Evolutionary conservation across 106 monocot species (phyloP), one percentile per base, ranked within the genome.

Genomic region (Acorus gramineus): DNA sequence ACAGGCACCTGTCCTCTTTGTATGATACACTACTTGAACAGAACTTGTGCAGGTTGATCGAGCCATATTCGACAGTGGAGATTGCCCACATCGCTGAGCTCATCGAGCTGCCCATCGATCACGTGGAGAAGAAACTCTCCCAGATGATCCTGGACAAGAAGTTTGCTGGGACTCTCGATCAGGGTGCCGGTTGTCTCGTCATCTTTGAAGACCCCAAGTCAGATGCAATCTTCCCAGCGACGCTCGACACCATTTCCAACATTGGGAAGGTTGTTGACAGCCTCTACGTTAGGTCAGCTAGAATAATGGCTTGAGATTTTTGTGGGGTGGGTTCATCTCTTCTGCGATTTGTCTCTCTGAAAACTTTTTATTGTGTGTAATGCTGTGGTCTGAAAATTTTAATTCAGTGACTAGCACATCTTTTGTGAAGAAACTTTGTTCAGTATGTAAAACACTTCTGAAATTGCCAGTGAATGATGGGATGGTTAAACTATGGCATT

Each of bases 61-160:
- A 96, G 62, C 95, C 90, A 2, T 96, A 82, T 49, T 87, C 90
- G 0, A 76, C 80, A 49, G 95, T 96, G 57, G 90, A 90, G 78
- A 90, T 95, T 12, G 52, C 71, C 47, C 87, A 90, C 60, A 65
- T 95, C 42, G 86, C 95, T 0, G 84, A 73, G 61, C 81, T 90
- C 78, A 95, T 90, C 7, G 95, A 89, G 55, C 75, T 95, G 68
- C 82, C 75, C 0, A 14, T 87, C 2, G 80, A 76, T 45, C 90
- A 90, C 51, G 95, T 95, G 57, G 95, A 95, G 76, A 90, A 79
- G 71, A 95, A 95, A 82, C 80, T 90, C 0, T 90, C 86, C 0
- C 95, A 90, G 72, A 84, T 95, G 90, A 95, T 90, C 42, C 74
- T 95, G 2, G 95, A 95, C 78, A 95, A 90, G 84, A 90, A 95